Evolutionary conservation across 306 rosid genomes (phyloP), one percentile per base, ranked within the genome.

Genomic region (Benincasa hispida): DNA sequence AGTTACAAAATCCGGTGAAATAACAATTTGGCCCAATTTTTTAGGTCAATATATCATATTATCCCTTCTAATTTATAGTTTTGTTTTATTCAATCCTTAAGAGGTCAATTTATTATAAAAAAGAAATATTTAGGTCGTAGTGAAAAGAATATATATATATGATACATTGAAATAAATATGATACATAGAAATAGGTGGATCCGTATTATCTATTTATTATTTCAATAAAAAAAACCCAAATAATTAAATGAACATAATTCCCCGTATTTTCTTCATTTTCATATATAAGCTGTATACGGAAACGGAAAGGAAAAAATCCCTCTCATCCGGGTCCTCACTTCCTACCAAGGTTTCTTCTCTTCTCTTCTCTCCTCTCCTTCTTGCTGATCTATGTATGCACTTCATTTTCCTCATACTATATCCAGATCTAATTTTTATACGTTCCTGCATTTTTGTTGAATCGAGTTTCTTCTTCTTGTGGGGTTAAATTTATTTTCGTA

Each of bases 331-430:
- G 74, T 11, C 45, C 54, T 50, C 14, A 22, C 75, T 77, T 77
- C 35, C 74, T 5, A 34, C 74, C 74, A 15, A 78, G 81, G 76
- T 68, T 78, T 78, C 58, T 62, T 62, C 68, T 28, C 37, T 28
- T 61, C 58, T 61, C 37, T 67, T 67, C 74, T 19, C 69, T 18
- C 21, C 6, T 67, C 50, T 34, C 34, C 74, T 41, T 67, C 74
- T 22, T 4, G 76, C 69, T 10, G 76, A 55, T 68, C 35, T 70
- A 24, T 42, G 22, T 47, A 70, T 25, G 57, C 75, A 45, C 75
- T 70, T 15, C 75, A 27, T 70, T 70, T 25, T 41, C 39, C 6
- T 15, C 57, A 3, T 24, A 45, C 57, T 47, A 8, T 70, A 42
- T 42, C 28, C 75, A 70, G 75, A 70, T 70, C 57, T 70, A 47